Conservation (phyloP, 1,284 basidiomycete species). For the Rhodotorula sp. region DNA sequence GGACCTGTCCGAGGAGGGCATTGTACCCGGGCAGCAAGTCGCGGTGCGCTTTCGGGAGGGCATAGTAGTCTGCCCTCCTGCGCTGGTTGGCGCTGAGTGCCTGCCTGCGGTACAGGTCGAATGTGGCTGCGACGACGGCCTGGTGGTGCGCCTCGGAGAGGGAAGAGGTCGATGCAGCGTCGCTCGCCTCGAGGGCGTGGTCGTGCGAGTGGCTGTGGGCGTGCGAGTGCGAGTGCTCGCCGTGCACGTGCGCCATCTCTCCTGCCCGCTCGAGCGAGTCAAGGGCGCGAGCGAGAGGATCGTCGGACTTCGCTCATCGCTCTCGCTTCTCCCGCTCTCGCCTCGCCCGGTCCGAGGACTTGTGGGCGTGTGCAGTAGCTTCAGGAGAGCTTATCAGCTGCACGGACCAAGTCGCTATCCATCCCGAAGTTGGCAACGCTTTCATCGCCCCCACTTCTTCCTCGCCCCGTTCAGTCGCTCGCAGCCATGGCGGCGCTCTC, state of each 20-base stretch:
- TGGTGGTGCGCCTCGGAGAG: slow-evolving; percentile 36
- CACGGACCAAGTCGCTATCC: neutral
- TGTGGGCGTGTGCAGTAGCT: too few relatives aligned
- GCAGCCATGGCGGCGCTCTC: slow-evolving; percentile 9
- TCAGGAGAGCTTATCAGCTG: too few relatives aligned
- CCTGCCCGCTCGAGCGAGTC: too few relatives aligned
- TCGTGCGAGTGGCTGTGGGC: slow-evolving; percentile 45
- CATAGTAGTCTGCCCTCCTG: slow-evolving; percentile 32
- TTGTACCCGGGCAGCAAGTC: slow-evolving; percentile 26
- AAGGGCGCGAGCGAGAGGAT: neutral
- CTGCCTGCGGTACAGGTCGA: slow-evolving; percentile 30
- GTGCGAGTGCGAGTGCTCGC: slow-evolving; percentile 2
- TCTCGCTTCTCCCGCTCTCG: neutral
- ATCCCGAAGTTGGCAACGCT: neutral
- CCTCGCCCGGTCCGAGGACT: neutral
- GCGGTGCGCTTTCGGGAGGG: slow-evolving; percentile 22
- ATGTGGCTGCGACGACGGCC: slow-evolving; percentile 52
- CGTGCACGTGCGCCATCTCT: neutral
- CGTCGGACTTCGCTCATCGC: neutral
- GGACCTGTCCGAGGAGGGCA: slow-evolving; percentile 19
- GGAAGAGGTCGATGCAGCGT: neutral
- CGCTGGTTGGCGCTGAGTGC: slow-evolving; percentile 30
- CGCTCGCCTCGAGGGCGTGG: slow-evolving; percentile 40
- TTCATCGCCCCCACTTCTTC: neutral
- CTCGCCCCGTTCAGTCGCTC: too few relatives aligned